Base-by-base conservation (phyloP, 1,284 basidiomycete genomes). In the Leccinum subrobustum region DNA sequence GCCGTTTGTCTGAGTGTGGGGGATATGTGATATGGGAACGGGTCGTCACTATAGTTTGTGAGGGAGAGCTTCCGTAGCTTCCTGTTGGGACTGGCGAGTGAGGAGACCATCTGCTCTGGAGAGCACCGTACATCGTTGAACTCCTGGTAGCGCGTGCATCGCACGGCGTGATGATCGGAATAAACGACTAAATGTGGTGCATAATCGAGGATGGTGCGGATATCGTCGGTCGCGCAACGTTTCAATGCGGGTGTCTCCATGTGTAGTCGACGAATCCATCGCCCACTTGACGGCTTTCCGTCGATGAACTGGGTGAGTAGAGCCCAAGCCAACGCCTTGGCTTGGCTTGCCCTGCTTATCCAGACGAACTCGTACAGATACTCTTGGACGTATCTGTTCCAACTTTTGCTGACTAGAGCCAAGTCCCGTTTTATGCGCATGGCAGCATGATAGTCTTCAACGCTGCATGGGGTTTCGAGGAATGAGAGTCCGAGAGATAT, bases 31-130 rank as follows among this genome's bases (percentile, higher is more conserved):
- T 81, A 75, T 56, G 84, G 83, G 62, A 88, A 85, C 0, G 81
- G 80, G 1, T 83, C 76, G 59, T 89, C 84, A 64, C 85, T 86
- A 65, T 90, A 89, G 67, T 83, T 87, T 47, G 87, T 90, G 81
- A 86, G 88, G 25, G 82, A 84, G 20, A 90, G 75, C 35, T 83
- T 76, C 14, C 83, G 79, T 35, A 91, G 74, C 20, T 75, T 74
- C 57, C 77, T 81, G 58, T 79, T 76, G 3, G 83, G 83, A 50
- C 80, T 82, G 14, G 83, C 80, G 52, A 89, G 80, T 12, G 84
- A 79, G 16, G 77, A 79, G 33, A 89, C 79, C 59, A 90, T 78
- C 60, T 82, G 76, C 65, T 83, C 76, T 2, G 84, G 79, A 18
- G 80, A 79, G 64, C 78, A 79, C 14, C 78, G 73, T 3, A 79